A percentile compares a stretch with the other conserved stretches of the same genome.
phyloP scores from a whole-genome alignment of 345 rosid genomes.

The Rhodamnia rubescens region DNA sequence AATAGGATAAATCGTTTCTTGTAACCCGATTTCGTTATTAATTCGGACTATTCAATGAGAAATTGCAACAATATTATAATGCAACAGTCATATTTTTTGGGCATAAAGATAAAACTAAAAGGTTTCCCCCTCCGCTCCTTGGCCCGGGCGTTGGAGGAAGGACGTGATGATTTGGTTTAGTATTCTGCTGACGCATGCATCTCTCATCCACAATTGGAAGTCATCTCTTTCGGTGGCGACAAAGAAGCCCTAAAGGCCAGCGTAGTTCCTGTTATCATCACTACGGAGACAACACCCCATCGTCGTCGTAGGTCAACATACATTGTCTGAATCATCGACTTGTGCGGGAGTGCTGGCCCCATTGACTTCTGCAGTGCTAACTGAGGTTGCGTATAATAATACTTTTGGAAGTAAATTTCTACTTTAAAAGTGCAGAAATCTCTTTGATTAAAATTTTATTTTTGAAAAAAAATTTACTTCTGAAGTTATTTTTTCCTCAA shows the following conservation, averaged over 20 bases:
- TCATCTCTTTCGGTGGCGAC: neutral
- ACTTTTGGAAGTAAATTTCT: no score
- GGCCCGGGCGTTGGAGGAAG: neutral
- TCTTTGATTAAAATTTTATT: no score
- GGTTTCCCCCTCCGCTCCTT: neutral
- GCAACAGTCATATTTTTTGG: neutral
- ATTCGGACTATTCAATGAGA: neutral
- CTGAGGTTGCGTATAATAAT: no score
- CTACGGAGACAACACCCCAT: neutral
- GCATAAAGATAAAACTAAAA: neutral
- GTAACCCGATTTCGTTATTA: neutral
- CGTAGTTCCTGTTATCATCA: neutral
- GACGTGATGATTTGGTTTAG: neutral
- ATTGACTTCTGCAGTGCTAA: neutral
- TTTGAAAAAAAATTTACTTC: no score
- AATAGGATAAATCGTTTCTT: neutral
- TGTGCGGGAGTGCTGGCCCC: neutral
- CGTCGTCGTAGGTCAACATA: neutral
- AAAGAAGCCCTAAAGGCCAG: neutral
- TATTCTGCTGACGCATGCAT: neutral
- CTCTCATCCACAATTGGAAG: neutral
- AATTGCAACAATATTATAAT: neutral
- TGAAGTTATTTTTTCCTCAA: no score
- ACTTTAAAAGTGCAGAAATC: no score
- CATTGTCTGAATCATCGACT: neutral